Evolutionary conservation across 2,329 filamentous ascomycete species (phyloP).

Genomic region (Aspergillus jensenii): DNA sequence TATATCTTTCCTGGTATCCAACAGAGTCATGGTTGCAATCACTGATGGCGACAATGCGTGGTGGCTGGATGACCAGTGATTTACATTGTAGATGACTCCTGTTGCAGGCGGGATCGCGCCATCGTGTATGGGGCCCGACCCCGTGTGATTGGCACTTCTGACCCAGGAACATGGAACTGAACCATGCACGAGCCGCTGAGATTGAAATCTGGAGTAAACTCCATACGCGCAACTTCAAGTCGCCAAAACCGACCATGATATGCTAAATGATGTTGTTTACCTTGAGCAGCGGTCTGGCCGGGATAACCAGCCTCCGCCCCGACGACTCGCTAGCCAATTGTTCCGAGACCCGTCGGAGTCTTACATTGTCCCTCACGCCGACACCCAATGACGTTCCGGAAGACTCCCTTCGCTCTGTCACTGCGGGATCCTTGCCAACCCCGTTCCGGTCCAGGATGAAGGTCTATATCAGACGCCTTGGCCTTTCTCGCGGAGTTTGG

Average conservation of each 20-base stretch:
- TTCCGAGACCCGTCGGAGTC: conserved; percentile 2
- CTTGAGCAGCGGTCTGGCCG: not conserved
- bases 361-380: not conserved
- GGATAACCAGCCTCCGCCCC: not conserved
- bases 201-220: not conserved
- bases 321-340: not conserved
- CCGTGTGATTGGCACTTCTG: not conserved
- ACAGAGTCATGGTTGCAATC: too few species aligned
- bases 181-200: not conserved
- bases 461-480: not conserved
- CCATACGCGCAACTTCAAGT: not conserved
- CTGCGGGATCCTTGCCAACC: not conserved
- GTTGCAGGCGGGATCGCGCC: conserved; percentile 3
- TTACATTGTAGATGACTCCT: not conserved
- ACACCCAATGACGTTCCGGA: not conserved
- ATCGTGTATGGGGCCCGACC: not conserved
- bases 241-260: not conserved
- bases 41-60: too few species aligned
- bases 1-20: too few species aligned
- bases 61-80: too few species aligned
- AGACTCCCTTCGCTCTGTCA: not conserved
- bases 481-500: not conserved
- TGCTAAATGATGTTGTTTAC: not conserved
- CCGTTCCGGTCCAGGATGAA: not conserved
- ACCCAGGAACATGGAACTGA: not conserved